Evolutionary conservation across 345 rosid species (phyloP).

Genomic region (Raphanus sativus): DNA sequence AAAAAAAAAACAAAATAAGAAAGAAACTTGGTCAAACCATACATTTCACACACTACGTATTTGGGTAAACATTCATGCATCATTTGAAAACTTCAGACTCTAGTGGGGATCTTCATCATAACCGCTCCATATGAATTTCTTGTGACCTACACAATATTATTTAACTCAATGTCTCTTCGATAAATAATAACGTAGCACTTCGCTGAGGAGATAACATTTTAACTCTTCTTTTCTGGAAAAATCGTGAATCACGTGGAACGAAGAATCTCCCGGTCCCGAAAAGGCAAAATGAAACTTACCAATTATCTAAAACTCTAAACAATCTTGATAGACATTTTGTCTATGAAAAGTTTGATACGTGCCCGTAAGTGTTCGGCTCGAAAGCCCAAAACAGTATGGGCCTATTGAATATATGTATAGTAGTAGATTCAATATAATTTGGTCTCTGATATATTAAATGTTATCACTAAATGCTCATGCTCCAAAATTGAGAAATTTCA

Average conservation of each 20-base stretch:
- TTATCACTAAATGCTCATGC: too few relatives aligned
- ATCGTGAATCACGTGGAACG: neutral
- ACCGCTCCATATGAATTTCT: slow-evolving; percentile 24
- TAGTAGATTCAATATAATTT: too few relatives aligned
- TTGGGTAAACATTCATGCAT: slow-evolving; percentile 41
- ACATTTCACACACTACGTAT: slow-evolving; percentile 27
- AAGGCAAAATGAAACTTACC: neutral
- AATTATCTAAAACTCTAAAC: neutral
- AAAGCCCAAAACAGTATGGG: too few relatives aligned
- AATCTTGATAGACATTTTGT: neutral
- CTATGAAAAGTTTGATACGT: too few relatives aligned
- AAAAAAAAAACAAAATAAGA: slow-evolving; percentile 32
- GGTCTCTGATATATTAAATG: too few relatives aligned
- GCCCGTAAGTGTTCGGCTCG: too few relatives aligned
- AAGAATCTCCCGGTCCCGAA: neutral
- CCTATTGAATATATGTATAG: too few relatives aligned
- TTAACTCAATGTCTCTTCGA: neutral
- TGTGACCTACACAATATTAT: slow-evolving; percentile 1
- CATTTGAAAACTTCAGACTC: slow-evolving; percentile 28
- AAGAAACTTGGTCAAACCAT: slow-evolving; percentile 35
- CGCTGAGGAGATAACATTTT: neutral
- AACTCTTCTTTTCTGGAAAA: neutral
- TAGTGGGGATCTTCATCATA: slow-evolving; percentile 41
- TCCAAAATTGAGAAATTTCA: too few relatives aligned
- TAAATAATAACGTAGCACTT: neutral